These are phyloP conservation scores for Carex myosuroides DNA, from an alignment of 176 grass and related monocot species.

Conservation along the genomic window DNA sequence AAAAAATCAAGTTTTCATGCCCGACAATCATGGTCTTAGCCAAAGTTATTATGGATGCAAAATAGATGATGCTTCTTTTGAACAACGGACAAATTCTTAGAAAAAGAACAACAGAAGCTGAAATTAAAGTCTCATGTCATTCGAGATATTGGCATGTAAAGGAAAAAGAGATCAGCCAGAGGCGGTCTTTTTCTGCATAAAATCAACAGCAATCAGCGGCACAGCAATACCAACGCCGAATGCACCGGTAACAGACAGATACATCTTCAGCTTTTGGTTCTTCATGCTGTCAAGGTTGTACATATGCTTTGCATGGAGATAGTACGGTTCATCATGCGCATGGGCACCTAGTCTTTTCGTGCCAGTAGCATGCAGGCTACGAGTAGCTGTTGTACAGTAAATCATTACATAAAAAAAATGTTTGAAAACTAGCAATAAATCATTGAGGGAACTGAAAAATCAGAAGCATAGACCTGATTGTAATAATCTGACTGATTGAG, in stretches of 20 bases:
- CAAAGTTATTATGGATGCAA: not conserved
- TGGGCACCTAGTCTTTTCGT: slow-evolving; percentile 72
- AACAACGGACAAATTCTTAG: not conserved
- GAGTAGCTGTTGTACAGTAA: slow-evolving; percentile 38
- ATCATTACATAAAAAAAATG: not conserved
- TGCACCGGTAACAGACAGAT: slow-evolving; percentile 35
- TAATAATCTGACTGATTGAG: not conserved
- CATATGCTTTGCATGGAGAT: slow-evolving; percentile 93
- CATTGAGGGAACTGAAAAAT: not conserved
- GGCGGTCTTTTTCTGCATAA: slow-evolving; percentile 72
- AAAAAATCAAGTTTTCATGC: not conserved
- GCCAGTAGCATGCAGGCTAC: slow-evolving; percentile 63
- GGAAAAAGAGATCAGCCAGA: slow-evolving; percentile 39
- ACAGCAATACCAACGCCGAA: slow-evolving; percentile 55
- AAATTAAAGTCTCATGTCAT: not conserved
- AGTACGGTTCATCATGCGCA: slow-evolving; percentile 54
- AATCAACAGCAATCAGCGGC: slow-evolving; percentile 58
- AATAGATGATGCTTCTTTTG: not conserved
- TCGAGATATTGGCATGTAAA: not conserved
- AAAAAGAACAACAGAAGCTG: not conserved
- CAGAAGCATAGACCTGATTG: not conserved
- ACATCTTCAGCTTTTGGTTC: slow-evolving; percentile 47
- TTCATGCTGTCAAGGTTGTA: slow-evolving; percentile 94
- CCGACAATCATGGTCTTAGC: not conserved
- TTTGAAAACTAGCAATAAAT: not conserved